A percentile compares a stretch with the other conserved stretches of the same genome.
These are phyloP conservation scores for Passiflora organensis DNA, from an alignment of 345 rosid genomes.

Conservation along the genomic window DNA sequence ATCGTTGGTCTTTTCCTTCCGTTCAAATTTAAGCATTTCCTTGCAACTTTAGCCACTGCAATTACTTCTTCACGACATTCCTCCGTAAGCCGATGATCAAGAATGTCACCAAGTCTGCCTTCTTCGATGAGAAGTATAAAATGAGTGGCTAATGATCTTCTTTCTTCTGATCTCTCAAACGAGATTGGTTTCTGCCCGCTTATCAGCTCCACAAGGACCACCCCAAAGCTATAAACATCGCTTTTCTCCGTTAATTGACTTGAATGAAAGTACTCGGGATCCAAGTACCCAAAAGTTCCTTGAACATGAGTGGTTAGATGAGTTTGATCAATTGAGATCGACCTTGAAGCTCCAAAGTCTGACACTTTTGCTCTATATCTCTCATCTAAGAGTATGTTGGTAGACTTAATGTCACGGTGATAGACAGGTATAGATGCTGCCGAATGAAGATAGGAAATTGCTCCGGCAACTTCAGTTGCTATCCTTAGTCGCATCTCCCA, in stretches of 20 bases:
- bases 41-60: constrained; percentile 9
- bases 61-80: not conserved
- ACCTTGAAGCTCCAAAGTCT: constrained; percentile 22
- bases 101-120: not conserved
- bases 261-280: constrained; percentile 10
- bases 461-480: constrained; percentile 16
- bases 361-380: constrained; percentile 18
- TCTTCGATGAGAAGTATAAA: constrained; percentile 10
- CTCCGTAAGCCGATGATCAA: constrained; percentile 4
- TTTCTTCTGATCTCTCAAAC: not conserved
- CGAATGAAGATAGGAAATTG: constrained; percentile 14
- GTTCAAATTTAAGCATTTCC: constrained; percentile 2
- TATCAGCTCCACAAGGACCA: constrained; percentile 16
- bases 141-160: constrained; percentile 8
- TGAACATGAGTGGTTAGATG: constrained; percentile 21
- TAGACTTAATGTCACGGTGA: constrained; percentile 15
- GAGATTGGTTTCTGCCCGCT: constrained; percentile 18
- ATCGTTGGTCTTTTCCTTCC: constrained; percentile 10
- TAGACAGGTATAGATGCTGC: constrained; percentile 13
- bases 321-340: constrained; percentile 12
- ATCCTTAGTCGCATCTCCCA: constrained; percentile 13
- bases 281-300: constrained; percentile 29
- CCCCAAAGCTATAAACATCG: constrained; percentile 25
- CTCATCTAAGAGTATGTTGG: constrained; percentile 23
- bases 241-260: constrained; percentile 17